phyloP scores from a whole-genome alignment of 139 green algal species.

The Nannochloris sp. region DNA sequence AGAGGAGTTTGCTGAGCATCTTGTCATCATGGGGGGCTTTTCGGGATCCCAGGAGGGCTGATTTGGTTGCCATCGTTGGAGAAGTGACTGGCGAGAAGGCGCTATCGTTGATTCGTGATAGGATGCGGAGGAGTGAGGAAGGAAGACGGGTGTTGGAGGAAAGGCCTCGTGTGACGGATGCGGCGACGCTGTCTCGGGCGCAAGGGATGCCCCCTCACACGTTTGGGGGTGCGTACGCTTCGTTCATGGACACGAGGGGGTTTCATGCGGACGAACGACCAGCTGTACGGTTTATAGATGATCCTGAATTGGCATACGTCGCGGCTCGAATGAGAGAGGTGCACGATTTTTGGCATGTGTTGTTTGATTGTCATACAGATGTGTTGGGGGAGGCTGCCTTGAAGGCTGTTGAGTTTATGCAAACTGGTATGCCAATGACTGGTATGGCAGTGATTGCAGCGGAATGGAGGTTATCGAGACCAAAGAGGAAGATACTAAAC shows the following conservation, averaged over 20 bases:
- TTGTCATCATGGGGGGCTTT: constrained; percentile 48
- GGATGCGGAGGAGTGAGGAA: constrained; percentile 56
- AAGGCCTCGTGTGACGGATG: constrained; percentile 57
- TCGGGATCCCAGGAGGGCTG: constrained; percentile 38
- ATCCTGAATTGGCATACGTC: constrained; percentile 87
- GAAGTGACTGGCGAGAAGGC: constrained; percentile 58
- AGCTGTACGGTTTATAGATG: constrained; percentile 82
- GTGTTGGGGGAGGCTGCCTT: constrained; percentile 88
- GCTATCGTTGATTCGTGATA: constrained; percentile 43
- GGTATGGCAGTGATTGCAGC: constrained; percentile 61
- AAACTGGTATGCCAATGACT: constrained; percentile 93
- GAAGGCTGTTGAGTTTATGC: constrained; percentile 89
- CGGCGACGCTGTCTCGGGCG: constrained; percentile 29
- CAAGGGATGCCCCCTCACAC: constrained; percentile 48
- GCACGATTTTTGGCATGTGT: constrained; percentile 94
- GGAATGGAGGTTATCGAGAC: constrained; percentile 55
- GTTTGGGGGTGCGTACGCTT: constrained; percentile 80
- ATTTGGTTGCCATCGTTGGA: constrained; percentile 74
- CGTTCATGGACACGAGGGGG: constrained; percentile 76
- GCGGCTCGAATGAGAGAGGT: constrained; percentile 64
- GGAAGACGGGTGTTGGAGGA: constrained; percentile 63
- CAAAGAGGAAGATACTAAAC: constrained; percentile 42
- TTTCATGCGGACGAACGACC: constrained; percentile 83
- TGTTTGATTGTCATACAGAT: constrained; percentile 90
- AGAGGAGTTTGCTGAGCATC: constrained; percentile 55